Conservation (phyloP, 257 asterid species). For the Handroanthus guayacan region DNA sequence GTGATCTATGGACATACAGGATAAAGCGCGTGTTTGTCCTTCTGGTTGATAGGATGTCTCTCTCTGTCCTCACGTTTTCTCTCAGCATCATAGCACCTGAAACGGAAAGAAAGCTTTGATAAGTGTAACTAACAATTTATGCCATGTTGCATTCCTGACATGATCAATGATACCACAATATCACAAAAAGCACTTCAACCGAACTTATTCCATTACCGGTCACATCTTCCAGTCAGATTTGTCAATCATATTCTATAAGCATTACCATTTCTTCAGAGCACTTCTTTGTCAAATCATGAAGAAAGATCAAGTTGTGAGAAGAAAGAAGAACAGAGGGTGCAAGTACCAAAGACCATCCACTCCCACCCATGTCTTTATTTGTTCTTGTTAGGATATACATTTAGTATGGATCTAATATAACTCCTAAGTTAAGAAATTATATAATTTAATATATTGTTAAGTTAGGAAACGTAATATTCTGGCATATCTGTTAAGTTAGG, state of each 20-base stretch:
- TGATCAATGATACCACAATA: not conserved
- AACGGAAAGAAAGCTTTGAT: conserved; percentile 18
- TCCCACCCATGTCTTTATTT: too few species aligned
- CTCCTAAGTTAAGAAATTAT: too few species aligned
- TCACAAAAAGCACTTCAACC: not conserved
- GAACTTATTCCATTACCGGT: not conserved
- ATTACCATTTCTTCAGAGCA: not conserved
- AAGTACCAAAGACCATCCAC: not conserved
- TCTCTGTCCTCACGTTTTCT: conserved; percentile 82
- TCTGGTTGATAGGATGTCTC: conserved; percentile 87
- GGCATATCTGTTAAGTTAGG: too few species aligned
- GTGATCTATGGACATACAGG: conserved; percentile 57
- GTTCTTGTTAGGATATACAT: too few species aligned
- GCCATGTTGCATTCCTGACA: not conserved
- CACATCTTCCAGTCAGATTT: not conserved
- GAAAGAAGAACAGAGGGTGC: not conserved
- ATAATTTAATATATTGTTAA: too few species aligned
- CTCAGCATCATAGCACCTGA: conserved; percentile 93
- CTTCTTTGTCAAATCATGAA: not conserved
- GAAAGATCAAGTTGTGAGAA: not conserved
- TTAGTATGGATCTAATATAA: too few species aligned
- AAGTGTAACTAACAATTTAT: not conserved
- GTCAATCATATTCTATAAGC: not conserved
- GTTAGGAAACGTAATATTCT: too few species aligned
- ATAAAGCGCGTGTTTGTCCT: conserved; percentile 79